phyloP scores from a whole-genome alignment of 768 basidiomycete species.

The Rhodotorula graminis region DNA sequence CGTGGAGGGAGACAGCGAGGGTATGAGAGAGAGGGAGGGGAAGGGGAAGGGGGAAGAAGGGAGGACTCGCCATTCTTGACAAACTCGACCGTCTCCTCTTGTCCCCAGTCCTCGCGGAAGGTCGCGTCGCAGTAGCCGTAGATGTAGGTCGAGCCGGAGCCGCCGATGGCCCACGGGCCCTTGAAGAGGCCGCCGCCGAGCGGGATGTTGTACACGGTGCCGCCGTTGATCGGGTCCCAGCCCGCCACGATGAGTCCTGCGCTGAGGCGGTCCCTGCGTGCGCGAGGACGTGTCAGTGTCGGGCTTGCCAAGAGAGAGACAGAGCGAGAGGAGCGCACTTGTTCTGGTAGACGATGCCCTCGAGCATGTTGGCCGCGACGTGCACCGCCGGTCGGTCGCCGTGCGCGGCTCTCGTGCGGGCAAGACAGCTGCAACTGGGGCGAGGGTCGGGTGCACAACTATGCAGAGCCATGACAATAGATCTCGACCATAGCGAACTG shows the following conservation, averaged over 20 bases:
- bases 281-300: too few species aligned
- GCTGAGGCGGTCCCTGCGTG: slow-evolving; percentile 51
- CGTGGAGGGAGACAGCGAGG: neutral
- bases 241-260: slow-evolving; percentile 98
- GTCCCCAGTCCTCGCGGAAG: slow-evolving; percentile 83
- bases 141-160: slow-evolving; percentile 90
- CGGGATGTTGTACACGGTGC: slow-evolving; percentile 94
- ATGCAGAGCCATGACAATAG: too few species aligned
- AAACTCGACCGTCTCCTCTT: slow-evolving; percentile 84
- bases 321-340: slow-evolving; percentile 55
- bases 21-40: too few species aligned
- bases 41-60: too few species aligned
- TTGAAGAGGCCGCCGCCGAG: slow-evolving; percentile 94
- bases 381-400: slow-evolving; percentile 67
- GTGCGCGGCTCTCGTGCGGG: slow-evolving; percentile 48
- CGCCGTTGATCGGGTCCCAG: slow-evolving; percentile 87
- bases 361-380: slow-evolving; percentile 74
- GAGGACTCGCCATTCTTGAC: slow-evolving; percentile 81
- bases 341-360: slow-evolving; percentile 84
- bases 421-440: too few species aligned
- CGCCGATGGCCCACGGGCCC: slow-evolving; percentile 96
- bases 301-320: neutral
- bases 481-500: too few species aligned
- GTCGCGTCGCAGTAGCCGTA: slow-evolving; percentile 99
- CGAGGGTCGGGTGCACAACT: too few species aligned